phyloP scores from a whole-genome alignment of 345 rosid genomes.

The Eucalyptus sideroxylon region DNA sequence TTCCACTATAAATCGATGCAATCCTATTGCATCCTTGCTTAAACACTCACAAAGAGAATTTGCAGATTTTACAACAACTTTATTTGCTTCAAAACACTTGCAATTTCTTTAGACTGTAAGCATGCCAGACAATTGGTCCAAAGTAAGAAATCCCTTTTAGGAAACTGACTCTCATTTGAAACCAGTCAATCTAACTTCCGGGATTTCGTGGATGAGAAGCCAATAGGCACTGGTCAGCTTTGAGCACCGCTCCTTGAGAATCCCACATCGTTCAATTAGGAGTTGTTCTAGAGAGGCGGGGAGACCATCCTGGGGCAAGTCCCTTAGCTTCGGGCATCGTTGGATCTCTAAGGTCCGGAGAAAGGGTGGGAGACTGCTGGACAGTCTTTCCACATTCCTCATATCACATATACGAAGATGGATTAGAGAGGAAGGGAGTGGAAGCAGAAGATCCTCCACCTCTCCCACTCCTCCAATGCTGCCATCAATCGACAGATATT shows the following conservation, averaged over 20 bases:
- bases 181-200: background rate
- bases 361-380: background rate
- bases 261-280: background rate
- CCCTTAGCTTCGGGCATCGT: background rate
- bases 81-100: background rate
- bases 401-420: background rate
- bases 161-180: background rate
- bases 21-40: background rate
- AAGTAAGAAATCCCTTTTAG: background rate
- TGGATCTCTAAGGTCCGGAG: background rate
- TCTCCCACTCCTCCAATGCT: background rate
- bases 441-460: background rate
- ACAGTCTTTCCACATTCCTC: background rate
- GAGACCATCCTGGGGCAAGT: background rate
- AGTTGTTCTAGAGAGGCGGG: background rate
- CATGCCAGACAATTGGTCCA: background rate
- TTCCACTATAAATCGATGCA: too few species aligned
- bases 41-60: background rate
- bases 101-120: background rate
- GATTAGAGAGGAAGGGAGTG: background rate
- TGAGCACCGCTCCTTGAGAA: background rate
- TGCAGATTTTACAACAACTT: background rate
- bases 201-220: background rate
- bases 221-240: background rate
- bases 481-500: background rate